Conservation (phyloP, 1,139 yeast species). For the Hyphopichia khmerensis region DNA sequence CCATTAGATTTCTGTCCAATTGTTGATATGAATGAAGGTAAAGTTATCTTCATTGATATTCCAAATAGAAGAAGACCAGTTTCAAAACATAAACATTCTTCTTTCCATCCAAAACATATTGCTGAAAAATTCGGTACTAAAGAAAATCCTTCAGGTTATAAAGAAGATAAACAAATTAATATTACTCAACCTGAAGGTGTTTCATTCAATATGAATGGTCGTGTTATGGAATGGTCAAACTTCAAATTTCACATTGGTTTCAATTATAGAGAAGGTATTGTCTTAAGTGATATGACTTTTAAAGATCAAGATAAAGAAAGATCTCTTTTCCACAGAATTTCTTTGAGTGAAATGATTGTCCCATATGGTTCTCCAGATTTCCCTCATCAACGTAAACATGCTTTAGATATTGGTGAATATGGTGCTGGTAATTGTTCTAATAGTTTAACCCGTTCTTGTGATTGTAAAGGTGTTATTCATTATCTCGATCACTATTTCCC, state of each 20-base stretch:
- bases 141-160: conserved; percentile 53
- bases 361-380: conserved; percentile 79
- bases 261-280: conserved; percentile 84
- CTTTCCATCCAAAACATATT: conserved; percentile 65
- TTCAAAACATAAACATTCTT: conserved; percentile 64
- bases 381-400: conserved; percentile 84
- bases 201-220: conserved; percentile 67
- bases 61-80: conserved; percentile 74
- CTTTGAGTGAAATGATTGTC: conserved; percentile 80
- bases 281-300: conserved; percentile 67
- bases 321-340: conserved; percentile 74
- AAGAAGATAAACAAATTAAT: conserved; percentile 64
- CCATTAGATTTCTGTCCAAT: conserved; percentile 84
- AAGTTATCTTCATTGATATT: conserved; percentile 71
- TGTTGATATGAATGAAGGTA: conserved; percentile 67
- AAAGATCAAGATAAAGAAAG: conserved; percentile 72
- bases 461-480: conserved; percentile 82
- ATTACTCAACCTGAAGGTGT: conserved; percentile 82
- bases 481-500: conserved; percentile 75
- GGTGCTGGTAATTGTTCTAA: conserved; percentile 87
- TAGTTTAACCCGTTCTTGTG: conserved; percentile 76
- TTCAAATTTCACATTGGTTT: conserved; percentile 76
- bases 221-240: conserved; percentile 74
- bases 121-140: conserved; percentile 55
- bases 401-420: conserved; percentile 82